Conservation (phyloP, 768 basidiomycete species). For the Amanita pallidorosea region DNA sequence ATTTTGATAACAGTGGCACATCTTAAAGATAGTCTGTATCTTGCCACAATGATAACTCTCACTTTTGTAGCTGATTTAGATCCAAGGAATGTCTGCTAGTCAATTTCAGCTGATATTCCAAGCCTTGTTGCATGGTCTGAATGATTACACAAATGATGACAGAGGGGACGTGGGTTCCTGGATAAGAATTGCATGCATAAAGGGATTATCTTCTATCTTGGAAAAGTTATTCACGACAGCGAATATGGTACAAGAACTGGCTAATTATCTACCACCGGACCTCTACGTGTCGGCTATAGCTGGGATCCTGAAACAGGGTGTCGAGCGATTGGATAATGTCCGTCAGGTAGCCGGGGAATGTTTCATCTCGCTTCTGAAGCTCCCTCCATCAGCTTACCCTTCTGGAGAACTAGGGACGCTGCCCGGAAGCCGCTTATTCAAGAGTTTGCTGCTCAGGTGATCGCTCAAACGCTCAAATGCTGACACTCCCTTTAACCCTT, state of each 20-base stretch:
- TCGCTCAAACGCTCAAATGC: not conserved
- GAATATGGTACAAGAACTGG: slow-evolving; percentile 29
- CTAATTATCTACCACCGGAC: slow-evolving; percentile 48
- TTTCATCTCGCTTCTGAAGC: slow-evolving; percentile 38
- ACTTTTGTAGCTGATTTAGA: not conserved
- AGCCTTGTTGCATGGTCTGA: slow-evolving; percentile 57
- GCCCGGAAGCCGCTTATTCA: slow-evolving; percentile 33
- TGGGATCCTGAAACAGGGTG: slow-evolving; percentile 77
- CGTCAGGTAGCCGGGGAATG: slow-evolving; percentile 68
- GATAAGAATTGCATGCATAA: slow-evolving; percentile 74
- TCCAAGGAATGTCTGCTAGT: slow-evolving; percentile 36
- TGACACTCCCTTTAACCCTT: slow-evolving; percentile 7
- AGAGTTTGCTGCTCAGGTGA: slow-evolving; percentile 43
- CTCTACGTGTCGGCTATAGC: slow-evolving; percentile 48
- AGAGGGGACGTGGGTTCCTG: slow-evolving; percentile 97
- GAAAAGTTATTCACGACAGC: slow-evolving; percentile 39
- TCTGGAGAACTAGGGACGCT: slow-evolving; percentile 40
- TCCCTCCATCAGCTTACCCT: slow-evolving; percentile 30
- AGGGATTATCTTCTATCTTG: slow-evolving; percentile 46
- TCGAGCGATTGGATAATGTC: slow-evolving; percentile 87
- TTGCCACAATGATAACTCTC: slow-evolving; percentile 1
- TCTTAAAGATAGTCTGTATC: slow-evolving; percentile 33
- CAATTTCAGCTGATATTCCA: slow-evolving; percentile 39
- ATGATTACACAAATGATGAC: slow-evolving; percentile 89
- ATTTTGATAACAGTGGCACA: slow-evolving; percentile 35